Base-by-base conservation (phyloP, 129 eudicot species). In the Flaveria ramosissima region DNA sequence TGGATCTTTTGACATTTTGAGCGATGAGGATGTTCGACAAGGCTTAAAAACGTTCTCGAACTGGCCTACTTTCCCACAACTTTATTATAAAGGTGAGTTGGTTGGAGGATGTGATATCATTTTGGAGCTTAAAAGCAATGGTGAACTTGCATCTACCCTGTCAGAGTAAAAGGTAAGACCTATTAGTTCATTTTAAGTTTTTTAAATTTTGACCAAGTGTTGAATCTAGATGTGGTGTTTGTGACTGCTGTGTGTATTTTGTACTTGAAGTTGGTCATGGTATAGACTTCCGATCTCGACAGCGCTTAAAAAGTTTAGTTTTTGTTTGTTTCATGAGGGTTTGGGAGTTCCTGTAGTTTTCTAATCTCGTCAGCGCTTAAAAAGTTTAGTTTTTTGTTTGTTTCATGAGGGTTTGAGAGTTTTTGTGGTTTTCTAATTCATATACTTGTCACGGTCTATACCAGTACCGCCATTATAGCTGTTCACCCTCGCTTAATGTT, bases 51-150 rank as follows among this genome's bases (percentile, higher is more conserved):
- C 77, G 13, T 86, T 78, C 65, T 91, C 99, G 5, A 95, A 95
- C 65, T 95, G 99, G 99, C 99, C 99, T 32, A 93, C 97, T 7
- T 93, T 81, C 77, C 98, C 98, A 0, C 98, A 93, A 84, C 84
- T 93, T 30, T 93, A 93, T 77, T 90, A 93, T 81, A 93, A 93
- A 78, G 98, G 98, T 6, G 98, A 93, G 87, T 76, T 93, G 86
- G 75, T 90, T n/a, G 98, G 98, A 81, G 98, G 98, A 20, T 93
- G 98, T 74, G 98, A 93, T 86, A 93, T 95, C 20, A 76, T 94
- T 64, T 32, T 94, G 89, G 98, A 95, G 84, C 83, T 95, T 46
- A 82, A 71, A 67, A 83, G 46, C 51, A 88, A 61, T 5, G 91
- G 94, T n/a, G 99, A 95, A 80, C 89, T 95, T 67, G 87, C 84